Conservation (phyloP, 2,329 filamentous ascomycete species). For the Dactylella cylindrospora region DNA sequence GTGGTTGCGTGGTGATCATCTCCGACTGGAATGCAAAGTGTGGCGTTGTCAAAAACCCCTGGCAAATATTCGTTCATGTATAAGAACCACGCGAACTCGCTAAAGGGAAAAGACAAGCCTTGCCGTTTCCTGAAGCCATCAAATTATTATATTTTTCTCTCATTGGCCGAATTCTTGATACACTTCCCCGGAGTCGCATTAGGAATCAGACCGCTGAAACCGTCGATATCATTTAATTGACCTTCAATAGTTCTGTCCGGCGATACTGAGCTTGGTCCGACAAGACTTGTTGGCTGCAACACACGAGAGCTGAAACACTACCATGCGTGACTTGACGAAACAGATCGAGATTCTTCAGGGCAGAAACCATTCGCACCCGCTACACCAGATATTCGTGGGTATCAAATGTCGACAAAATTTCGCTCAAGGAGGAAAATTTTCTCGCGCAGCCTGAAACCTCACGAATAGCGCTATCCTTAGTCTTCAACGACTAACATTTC, state of each 20-base stretch:
- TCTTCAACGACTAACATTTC: slow-evolving; percentile 30
- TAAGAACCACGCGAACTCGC: slow-evolving; percentile 45
- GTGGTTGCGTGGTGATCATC: slow-evolving; percentile 40
- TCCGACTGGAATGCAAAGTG: slow-evolving; percentile 27
- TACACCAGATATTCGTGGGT: no score
- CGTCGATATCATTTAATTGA: slow-evolving; percentile 29
- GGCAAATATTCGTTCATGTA: slow-evolving; percentile 30
- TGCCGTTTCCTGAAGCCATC: slow-evolving; percentile 31
- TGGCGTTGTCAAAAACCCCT: slow-evolving; percentile 26
- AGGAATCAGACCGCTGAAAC: slow-evolving; percentile 38
- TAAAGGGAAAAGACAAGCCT: slow-evolving; percentile 37
- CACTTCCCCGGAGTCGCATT: slow-evolving; percentile 35
- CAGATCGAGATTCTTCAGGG: no score
- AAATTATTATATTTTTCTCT: no score
- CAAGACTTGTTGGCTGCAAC: slow-evolving; percentile 25
- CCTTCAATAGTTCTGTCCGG: slow-evolving; percentile 16
- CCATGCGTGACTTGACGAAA: slow-evolving; percentile 26
- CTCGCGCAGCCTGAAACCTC: no score
- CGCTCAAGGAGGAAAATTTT: no score
- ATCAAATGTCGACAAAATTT: no score
- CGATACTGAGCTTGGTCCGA: neutral
- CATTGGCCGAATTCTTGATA: slow-evolving; percentile 37
- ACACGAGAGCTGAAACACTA: slow-evolving; percentile 40
- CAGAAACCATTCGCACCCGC: no score
- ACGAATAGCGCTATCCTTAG: no score